Percentiles rank a stretch among this genome's conserved stretches.
Conservation (phyloP, 169 alveolate genomes). For the Theileria parva region DNA sequence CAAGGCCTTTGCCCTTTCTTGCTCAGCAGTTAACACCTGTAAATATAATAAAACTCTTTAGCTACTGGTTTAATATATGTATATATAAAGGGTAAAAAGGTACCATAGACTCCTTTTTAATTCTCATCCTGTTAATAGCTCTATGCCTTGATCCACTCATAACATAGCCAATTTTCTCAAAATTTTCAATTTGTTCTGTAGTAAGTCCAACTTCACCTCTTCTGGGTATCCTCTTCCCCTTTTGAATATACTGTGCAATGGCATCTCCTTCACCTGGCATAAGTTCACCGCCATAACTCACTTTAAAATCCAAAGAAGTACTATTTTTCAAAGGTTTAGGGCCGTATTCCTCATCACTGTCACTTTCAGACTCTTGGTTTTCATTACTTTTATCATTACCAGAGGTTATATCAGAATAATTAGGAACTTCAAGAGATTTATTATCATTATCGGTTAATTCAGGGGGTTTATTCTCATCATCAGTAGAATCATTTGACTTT, state of each 20-base stretch:
- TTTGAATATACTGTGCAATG: constrained; percentile 84
- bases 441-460: neutral
- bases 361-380: constrained; percentile 1
- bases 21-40: constrained; percentile 75
- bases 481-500: neutral
- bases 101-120: constrained; percentile 43
- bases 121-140: constrained; percentile 29
- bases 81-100: constrained; percentile 75
- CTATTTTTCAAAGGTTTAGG: constrained; percentile 60
- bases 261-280: constrained; percentile 83
- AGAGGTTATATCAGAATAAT: neutral
- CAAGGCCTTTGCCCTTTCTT: constrained; percentile 80
- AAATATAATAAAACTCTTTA: constrained; percentile 74
- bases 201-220: constrained; percentile 89
- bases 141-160: constrained; percentile 88
- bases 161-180: constrained; percentile 89
- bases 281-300: constrained; percentile 12
- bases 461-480: neutral
- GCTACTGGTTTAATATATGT: constrained; percentile 87
- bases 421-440: constrained; percentile 17
- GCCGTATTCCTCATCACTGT: constrained; percentile 49
- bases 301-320: constrained; percentile 55
- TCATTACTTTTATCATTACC: neutral
- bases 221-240: constrained; percentile 88
- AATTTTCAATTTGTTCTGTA: constrained; percentile 86